A percentile compares a stretch with the other conserved stretches of the same genome.
These are phyloP conservation scores for Senna tora DNA, from an alignment of 306 rosid genomes.

Conservation along the genomic window DNA sequence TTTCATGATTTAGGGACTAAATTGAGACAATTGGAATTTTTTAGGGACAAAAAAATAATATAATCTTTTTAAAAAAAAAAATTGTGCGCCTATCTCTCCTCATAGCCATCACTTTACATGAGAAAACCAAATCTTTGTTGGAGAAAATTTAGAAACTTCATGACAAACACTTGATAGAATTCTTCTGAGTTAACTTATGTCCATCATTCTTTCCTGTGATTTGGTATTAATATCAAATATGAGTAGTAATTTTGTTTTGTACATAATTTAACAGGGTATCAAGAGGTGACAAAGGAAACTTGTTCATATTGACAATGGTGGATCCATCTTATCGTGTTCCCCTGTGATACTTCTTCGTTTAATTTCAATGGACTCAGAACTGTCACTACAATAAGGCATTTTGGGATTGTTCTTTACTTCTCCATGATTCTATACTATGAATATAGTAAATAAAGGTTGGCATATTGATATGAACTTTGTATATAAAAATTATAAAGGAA, in stretches of 20 bases:
- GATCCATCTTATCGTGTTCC: conserved; percentile 88
- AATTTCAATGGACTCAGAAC: not conserved
- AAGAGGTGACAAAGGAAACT: conserved; percentile 91
- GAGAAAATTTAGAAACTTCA: no score
- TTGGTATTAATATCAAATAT: conserved; percentile 4
- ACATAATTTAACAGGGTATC: conserved; percentile 66
- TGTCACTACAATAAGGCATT: not conserved
- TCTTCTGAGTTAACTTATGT: no score
- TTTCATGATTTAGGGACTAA: no score
- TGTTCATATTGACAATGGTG: conserved; percentile 84
- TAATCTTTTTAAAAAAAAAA: no score
- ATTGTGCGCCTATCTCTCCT: no score
- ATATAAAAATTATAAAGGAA: not conserved
- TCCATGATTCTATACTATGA: not conserved
- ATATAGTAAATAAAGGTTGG: not conserved
- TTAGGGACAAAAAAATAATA: no score
- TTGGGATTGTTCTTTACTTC: not conserved
- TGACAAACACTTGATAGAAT: no score
- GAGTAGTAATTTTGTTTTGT: not conserved
- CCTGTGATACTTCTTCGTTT: conserved; percentile 35
- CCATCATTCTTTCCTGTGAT: not conserved
- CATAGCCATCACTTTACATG: no score
- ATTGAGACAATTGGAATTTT: no score
- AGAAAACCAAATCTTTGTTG: no score
- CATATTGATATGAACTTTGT: not conserved